phyloP scores from a whole-genome alignment of 1,139 yeast genomes.

The Pichia norvegensis region DNA sequence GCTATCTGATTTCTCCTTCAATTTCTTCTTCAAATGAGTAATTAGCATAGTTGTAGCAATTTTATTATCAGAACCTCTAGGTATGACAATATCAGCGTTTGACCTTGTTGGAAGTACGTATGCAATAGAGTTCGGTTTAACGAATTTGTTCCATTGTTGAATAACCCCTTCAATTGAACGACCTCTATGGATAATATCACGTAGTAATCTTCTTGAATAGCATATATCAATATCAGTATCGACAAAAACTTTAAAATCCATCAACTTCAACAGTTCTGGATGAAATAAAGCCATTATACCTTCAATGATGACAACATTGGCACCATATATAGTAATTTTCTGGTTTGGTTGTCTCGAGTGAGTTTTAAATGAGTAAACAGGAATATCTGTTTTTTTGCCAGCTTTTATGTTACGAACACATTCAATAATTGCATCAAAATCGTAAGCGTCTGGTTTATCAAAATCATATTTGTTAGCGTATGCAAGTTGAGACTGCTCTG shows the following conservation, averaged over 20 bases:
- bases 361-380: conserved; percentile 72
- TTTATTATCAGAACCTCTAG: conserved; percentile 76
- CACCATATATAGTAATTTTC: conserved; percentile 78
- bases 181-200: conserved; percentile 83
- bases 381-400: conserved; percentile 56
- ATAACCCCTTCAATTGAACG: conserved; percentile 76
- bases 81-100: conserved; percentile 78
- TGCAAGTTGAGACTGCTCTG: conserved; percentile 57
- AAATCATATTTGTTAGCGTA: conserved; percentile 67
- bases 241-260: conserved; percentile 84
- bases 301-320: conserved; percentile 85
- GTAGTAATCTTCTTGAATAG: conserved; percentile 73
- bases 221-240: conserved; percentile 93
- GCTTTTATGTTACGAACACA: conserved; percentile 59
- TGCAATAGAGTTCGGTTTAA: conserved; percentile 83
- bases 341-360: conserved; percentile 64
- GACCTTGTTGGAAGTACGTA: conserved; percentile 72
- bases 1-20: conserved; percentile 51
- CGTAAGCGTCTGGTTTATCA: conserved; percentile 78
- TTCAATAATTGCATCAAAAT: conserved; percentile 60
- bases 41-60: conserved; percentile 77
- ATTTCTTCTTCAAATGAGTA: conserved; percentile 68
- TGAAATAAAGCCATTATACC: conserved; percentile 84
- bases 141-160: conserved; percentile 83
- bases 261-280: conserved; percentile 56